Evolutionary conservation across 306 rosid species (phyloP).

Genomic region (Pterocarpus santalinus): DNA sequence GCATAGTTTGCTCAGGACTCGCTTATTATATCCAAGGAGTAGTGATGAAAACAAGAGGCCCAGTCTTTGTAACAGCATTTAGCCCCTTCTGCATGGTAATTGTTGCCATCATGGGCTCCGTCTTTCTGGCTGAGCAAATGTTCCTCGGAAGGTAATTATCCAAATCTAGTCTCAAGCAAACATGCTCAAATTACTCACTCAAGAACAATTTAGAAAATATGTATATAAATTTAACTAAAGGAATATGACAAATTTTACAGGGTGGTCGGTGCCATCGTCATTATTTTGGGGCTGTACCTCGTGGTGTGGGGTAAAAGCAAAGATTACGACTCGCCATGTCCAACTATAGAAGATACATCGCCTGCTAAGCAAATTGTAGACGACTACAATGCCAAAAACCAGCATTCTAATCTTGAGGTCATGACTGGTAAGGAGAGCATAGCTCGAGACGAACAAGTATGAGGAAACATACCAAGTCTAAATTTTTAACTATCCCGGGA

Average conservation of each 20-base stretch:
- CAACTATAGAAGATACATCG: conserved; percentile 43
- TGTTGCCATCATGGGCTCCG: conserved; percentile 81
- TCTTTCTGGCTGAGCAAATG: conserved; percentile 67
- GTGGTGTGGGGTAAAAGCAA: conserved; percentile 94
- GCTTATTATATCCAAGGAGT: conserved; percentile 95
- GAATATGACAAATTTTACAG: conserved; percentile 55
- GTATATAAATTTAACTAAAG: not conserved
- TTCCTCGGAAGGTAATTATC: conserved; percentile 80
- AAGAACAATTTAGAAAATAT: too few relatives aligned
- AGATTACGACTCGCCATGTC: conserved; percentile 53
- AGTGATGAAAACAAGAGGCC: conserved; percentile 88
- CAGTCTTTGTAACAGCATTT: conserved; percentile 92
- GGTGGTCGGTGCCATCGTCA: conserved; percentile 75
- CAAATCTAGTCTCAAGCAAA: conserved; percentile 19
- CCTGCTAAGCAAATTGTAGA: conserved; percentile 48
- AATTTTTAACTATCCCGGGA: conserved; percentile 13
- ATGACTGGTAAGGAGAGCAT: conserved; percentile 37
- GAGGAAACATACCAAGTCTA: conserved; percentile 32
- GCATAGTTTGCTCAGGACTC: conserved; percentile 84
- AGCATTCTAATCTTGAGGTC: conserved; percentile 45
- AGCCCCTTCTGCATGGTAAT: conserved; percentile 87
- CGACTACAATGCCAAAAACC: conserved; percentile 41
- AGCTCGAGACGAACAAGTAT: conserved; percentile 43
- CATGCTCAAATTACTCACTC: not conserved
- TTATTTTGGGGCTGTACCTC: conserved; percentile 73